Conservation (phyloP, 768 basidiomycete species). For the Mycena sanguinolenta region DNA sequence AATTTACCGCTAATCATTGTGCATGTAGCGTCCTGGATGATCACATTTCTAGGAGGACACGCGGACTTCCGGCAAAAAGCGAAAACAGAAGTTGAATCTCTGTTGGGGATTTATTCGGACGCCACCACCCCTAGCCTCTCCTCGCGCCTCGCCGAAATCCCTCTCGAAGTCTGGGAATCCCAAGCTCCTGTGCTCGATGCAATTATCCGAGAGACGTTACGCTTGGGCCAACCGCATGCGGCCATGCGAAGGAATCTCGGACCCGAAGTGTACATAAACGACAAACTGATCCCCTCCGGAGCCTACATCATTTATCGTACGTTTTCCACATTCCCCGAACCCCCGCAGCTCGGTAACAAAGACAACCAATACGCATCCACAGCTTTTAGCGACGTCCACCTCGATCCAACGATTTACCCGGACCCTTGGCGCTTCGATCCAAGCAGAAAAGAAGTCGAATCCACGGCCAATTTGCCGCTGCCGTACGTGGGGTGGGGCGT, state of each 20-base stretch:
- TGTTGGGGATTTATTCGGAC: slow-evolving; percentile 60
- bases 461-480: slow-evolving; percentile 65
- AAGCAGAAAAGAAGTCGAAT: slow-evolving; percentile 56
- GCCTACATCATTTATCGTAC: slow-evolving; percentile 79
- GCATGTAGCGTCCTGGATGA: slow-evolving; percentile 74
- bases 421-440: slow-evolving; percentile 88
- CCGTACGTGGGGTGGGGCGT: slow-evolving; percentile 85
- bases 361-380: not conserved
- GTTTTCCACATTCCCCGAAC: not conserved
- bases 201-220: slow-evolving; percentile 82
- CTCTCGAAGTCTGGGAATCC: slow-evolving; percentile 78
- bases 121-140: slow-evolving; percentile 52
- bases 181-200: slow-evolving; percentile 79
- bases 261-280: slow-evolving; percentile 76
- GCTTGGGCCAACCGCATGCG: slow-evolving; percentile 83
- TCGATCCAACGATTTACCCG: slow-evolving; percentile 77
- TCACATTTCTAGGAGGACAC: slow-evolving; percentile 79
- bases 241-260: slow-evolving; percentile 87
- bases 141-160: slow-evolving; percentile 67
- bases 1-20: slow-evolving; percentile 16
- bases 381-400: slow-evolving; percentile 82
- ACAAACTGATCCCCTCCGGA: slow-evolving; percentile 78
- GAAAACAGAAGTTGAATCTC: slow-evolving; percentile 67
- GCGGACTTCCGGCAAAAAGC: slow-evolving; percentile 75
- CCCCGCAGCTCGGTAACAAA: not conserved